Percentiles rank a stretch among this genome's conserved stretches.
These are phyloP conservation scores for Flaveria floridana DNA, from an alignment of 140 eudicot species.

Conservation along the genomic window DNA sequence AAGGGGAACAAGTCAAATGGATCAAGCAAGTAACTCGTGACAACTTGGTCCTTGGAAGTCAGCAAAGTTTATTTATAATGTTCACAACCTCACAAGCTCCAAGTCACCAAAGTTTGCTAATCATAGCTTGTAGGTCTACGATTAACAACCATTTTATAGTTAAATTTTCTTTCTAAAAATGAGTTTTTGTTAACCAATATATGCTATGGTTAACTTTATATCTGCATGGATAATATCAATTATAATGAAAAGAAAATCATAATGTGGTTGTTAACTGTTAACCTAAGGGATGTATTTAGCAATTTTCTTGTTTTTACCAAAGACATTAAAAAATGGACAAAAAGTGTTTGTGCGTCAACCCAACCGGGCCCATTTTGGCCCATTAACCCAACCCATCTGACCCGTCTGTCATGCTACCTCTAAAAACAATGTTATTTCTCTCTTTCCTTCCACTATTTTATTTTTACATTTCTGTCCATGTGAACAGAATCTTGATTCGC, in stretches of 20 bases:
- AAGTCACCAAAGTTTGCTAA: too few relatives aligned
- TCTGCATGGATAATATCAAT: background rate
- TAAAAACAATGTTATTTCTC: background rate
- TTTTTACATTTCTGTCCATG: constrained; percentile 30
- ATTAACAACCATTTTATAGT: background rate
- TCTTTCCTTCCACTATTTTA: constrained; percentile 21
- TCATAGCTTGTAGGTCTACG: background rate
- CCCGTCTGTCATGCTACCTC: constrained; percentile 1
- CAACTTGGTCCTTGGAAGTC: background rate
- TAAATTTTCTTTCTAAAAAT: constrained; percentile 2
- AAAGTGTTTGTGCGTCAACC: background rate
- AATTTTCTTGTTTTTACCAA: background rate
- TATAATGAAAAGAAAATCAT: background rate
- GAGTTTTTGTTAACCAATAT: background rate
- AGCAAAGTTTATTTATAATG: too few relatives aligned
- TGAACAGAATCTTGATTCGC: constrained; percentile 40
- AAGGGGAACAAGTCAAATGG: background rate
- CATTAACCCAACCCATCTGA: background rate
- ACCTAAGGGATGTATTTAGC: background rate
- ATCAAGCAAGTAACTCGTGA: background rate
- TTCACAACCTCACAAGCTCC: too few relatives aligned
- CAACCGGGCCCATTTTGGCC: background rate
- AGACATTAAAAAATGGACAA: background rate
- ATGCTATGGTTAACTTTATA: background rate
- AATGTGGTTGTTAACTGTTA: background rate